Evolutionary conservation across 2,329 filamentous ascomycete genomes (phyloP).

Genomic region (Aspergillus eucalypticola): DNA sequence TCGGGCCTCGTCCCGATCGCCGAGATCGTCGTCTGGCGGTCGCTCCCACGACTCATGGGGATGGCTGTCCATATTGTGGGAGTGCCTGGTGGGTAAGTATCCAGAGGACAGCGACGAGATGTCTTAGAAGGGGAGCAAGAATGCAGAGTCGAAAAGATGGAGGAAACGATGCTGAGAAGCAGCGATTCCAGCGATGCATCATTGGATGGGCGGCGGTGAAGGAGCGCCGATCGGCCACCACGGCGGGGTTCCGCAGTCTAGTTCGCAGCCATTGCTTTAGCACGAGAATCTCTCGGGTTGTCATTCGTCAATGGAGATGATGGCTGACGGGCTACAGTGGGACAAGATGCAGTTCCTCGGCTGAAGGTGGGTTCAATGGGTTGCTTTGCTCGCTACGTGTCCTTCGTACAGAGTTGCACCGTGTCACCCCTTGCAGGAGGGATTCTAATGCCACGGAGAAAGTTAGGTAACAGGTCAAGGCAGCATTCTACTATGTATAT

Average conservation of each 20-base stretch:
- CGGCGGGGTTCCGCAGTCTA: not conserved
- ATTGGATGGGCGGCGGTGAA: not conserved
- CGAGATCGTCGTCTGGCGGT: not conserved
- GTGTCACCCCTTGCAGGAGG: too few species aligned
- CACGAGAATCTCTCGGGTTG: too few species aligned
- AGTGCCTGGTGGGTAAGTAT: not conserved
- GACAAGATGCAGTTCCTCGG: too few species aligned
- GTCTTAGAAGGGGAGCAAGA: not conserved
- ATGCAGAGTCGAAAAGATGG: not conserved
- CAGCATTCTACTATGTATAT: not conserved
- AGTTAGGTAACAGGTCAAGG: too few species aligned
- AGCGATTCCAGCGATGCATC: not conserved
- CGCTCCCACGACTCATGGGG: constrained; percentile 7
- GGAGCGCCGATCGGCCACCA: not conserved
- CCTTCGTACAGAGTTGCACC: too few species aligned
- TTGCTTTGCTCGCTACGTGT: too few species aligned
- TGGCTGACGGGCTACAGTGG: too few species aligned
- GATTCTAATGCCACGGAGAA: too few species aligned
- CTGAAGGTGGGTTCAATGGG: too few species aligned
- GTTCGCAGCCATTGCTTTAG: too few species aligned
- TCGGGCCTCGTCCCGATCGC: constrained; percentile 24
- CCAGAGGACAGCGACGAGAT: too few species aligned
- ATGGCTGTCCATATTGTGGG: not conserved
- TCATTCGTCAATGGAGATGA: too few species aligned
- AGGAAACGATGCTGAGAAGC: not conserved